Conservation (phyloP, 768 basidiomycete genomes). For the Termitomyces sp. region DNA sequence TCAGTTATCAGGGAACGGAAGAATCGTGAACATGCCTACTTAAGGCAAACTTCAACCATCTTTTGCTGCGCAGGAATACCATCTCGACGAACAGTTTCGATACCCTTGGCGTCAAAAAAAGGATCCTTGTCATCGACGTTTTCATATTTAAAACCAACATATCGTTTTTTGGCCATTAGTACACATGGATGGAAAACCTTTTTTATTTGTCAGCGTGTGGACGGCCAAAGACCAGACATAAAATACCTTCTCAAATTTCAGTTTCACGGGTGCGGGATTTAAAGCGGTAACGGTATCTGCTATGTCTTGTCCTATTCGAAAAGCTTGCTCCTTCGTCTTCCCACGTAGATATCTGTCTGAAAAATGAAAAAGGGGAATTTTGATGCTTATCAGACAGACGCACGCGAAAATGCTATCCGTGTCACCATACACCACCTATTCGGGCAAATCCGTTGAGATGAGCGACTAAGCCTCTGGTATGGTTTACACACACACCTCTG, state of each 20-base stretch:
- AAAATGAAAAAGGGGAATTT: not conserved
- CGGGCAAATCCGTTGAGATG: not conserved
- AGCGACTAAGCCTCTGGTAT: not conserved
- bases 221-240: not conserved
- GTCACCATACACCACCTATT: constrained; percentile 89
- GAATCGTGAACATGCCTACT: constrained; percentile 41
- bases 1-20: not conserved
- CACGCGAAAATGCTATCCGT: constrained; percentile 92
- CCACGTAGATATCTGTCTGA: constrained; percentile 64
- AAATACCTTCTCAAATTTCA: constrained; percentile 94
- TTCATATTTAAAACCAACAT: constrained; percentile 97
- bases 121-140: constrained; percentile 72
- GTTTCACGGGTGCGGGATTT: constrained; percentile 88
- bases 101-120: constrained; percentile 92
- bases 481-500: constrained; percentile 32
- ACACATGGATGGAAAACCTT: constrained; percentile 94
- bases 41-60: constrained; percentile 86
- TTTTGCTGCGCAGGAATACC: constrained; percentile 88
- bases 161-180: constrained; percentile 97
- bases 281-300: constrained; percentile 78
- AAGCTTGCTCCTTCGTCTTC: constrained; percentile 90
- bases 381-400: constrained; percentile 5
- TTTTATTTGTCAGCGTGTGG: not conserved
- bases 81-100: constrained; percentile 93
- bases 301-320: constrained; percentile 89